These are phyloP conservation scores for Rhexocercosporidium sp. DNA, from an alignment of 2,329 filamentous ascomycete genomes.

Conservation along the genomic window DNA sequence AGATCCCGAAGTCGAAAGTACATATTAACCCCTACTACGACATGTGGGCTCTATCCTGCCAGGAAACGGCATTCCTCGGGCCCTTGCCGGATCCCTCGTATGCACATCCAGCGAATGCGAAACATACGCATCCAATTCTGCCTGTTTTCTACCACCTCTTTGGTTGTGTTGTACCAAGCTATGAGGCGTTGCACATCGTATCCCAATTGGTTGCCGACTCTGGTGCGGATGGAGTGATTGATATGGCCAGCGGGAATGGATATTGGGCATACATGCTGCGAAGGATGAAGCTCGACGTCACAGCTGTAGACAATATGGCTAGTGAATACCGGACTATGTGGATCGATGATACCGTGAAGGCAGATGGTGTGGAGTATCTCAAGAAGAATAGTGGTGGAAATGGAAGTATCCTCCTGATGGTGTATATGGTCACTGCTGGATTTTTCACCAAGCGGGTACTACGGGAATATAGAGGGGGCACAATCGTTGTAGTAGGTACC, in stretches of 20 bases:
- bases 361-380: constrained; percentile 66
- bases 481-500: constrained; percentile 73
- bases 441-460: constrained; percentile 69
- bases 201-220: constrained; percentile 51
- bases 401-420: constrained; percentile 67
- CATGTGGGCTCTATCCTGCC: constrained; percentile 70
- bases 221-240: constrained; percentile 57
- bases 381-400: constrained; percentile 53
- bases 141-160: constrained; percentile 82
- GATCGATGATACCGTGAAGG: constrained; percentile 68
- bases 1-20: constrained; percentile 53
- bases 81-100: constrained; percentile 59
- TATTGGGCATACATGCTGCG: constrained; percentile 79
- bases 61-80: constrained; percentile 63
- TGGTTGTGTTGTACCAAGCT: constrained; percentile 72
- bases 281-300: constrained; percentile 57
- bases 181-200: constrained; percentile 67
- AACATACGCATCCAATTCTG: constrained; percentile 69
- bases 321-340: constrained; percentile 72
- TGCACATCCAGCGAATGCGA: constrained; percentile 50
- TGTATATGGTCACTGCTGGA: constrained; percentile 71
- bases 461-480: constrained; percentile 64
- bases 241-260: constrained; percentile 74
- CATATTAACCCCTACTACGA: constrained; percentile 69
- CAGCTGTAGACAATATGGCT: constrained; percentile 70